Conservation (phyloP, 2,329 filamentous ascomycete genomes). For the Ploettnerulaceae sp. region DNA sequence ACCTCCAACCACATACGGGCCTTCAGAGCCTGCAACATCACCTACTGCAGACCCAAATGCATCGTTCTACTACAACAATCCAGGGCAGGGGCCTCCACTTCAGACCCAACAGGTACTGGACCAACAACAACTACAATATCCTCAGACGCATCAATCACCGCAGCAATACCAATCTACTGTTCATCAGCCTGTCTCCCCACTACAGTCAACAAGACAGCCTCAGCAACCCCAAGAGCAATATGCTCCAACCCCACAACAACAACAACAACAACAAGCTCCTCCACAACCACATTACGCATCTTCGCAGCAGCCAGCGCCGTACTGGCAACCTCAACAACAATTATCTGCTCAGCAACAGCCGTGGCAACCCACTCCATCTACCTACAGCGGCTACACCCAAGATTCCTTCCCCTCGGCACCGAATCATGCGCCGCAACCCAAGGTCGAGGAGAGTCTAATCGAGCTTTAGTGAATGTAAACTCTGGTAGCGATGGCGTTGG, state of each 20-base stretch:
- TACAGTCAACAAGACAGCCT: slow-evolving; percentile 27
- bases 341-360: slow-evolving; percentile 39
- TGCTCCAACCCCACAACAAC: slow-evolving; percentile 25
- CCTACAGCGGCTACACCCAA: slow-evolving; percentile 49
- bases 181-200: slow-evolving; percentile 25
- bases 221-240: slow-evolving; percentile 19
- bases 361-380: slow-evolving; percentile 34
- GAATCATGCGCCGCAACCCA: slow-evolving; percentile 49
- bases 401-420: slow-evolving; percentile 63
- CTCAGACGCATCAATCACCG: slow-evolving; percentile 35
- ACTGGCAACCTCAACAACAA: slow-evolving; percentile 46
- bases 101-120: slow-evolving; percentile 24
- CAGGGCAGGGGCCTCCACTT: slow-evolving; percentile 43
- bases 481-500: slow-evolving; percentile 36
- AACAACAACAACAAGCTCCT: slow-evolving; percentile 30
- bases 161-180: slow-evolving; percentile 29
- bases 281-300: slow-evolving; percentile 19
- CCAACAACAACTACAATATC: slow-evolving; percentile 36
- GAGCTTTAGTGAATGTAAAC: slow-evolving; percentile 62
- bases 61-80: slow-evolving; percentile 52
- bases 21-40: slow-evolving; percentile 34
- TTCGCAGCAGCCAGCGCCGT: slow-evolving; percentile 31
- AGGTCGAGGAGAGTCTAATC: slow-evolving; percentile 72
- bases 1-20: slow-evolving; percentile 34
- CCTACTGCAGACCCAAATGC: slow-evolving; percentile 47